Base-by-base conservation (phyloP, 148 eudicot species). In the Chenopodium berlandieri region DNA sequence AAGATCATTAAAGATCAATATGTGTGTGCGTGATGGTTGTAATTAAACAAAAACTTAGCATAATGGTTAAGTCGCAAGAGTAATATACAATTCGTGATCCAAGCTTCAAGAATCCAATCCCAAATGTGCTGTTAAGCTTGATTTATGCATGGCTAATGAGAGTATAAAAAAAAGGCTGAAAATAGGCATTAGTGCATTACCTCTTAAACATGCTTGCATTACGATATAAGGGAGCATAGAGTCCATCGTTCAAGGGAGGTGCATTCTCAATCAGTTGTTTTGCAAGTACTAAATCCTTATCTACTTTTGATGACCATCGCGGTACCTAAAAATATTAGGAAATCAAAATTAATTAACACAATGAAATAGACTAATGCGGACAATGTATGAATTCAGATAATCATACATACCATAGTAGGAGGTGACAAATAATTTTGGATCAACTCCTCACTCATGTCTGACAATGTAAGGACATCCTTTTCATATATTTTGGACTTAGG, bases 201-300 rank as follows among this genome's bases (percentile, higher is more conserved):
- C 93, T 89, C 60, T 79, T 84, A 84, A 92, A 90, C 89, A 77
- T 81, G 78, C 89, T 89, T 75, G 85, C 86, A 82, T 90, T 92
- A 25, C 84, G 91, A 80, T 88, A 92, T 7, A 92, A 75, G 9
- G 92, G 92, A 27, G 86, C 87, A 79, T 92, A 88, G 34, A 92
- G 91, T 34, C 71, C 90, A 44, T 78, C 78, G 73, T 86, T 67
- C 81, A 74, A 34, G 46, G 76, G 54, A 23, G 87, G 82, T 52
- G 89, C 91, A 78, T 79, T 89, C 83, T 86, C 90, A n/a, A 92
- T 92, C 79, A 85, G 83, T 14, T 80, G 75, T 86, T 81, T 90
- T 48, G 89, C 92, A 71, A 81, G 34, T 11, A 86, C 71, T 64
- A 92, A 73, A 25, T 88, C 83, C 37, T 81, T 72, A 71, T 92